phyloP scores from a whole-genome alignment of 2,329 filamentous ascomycete species.

The Ophiostoma pallidulum region DNA sequence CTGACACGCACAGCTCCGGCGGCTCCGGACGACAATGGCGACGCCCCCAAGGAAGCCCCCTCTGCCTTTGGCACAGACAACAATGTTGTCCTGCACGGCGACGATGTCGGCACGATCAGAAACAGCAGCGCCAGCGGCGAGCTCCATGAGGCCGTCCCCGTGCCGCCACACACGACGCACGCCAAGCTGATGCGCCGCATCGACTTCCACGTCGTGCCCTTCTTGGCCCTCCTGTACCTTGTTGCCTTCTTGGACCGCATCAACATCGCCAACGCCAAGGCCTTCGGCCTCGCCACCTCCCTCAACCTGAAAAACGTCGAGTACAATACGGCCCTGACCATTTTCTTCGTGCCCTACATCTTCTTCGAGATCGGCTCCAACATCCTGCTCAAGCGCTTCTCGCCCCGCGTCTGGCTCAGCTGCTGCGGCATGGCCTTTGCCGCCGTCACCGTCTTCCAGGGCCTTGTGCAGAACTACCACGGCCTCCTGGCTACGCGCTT shows the following conservation, averaged over 20 bases:
- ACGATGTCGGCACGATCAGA: not conserved
- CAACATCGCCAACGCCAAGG: constrained; percentile 69
- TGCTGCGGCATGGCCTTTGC: constrained; percentile 68
- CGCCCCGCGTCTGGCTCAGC: constrained; percentile 62
- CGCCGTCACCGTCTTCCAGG: constrained; percentile 23
- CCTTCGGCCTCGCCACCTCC: constrained; percentile 55
- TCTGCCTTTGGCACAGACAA: not conserved
- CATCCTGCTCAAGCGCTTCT: constrained; percentile 58
- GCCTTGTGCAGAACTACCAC: constrained; percentile 24
- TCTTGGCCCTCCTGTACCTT: constrained; percentile 62
- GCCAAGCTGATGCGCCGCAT: constrained; percentile 58
- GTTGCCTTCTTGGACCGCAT: constrained; percentile 64
- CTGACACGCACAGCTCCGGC: constrained; percentile 4
- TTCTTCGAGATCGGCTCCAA: constrained; percentile 64
- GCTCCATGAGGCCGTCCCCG: constrained; percentile 26
- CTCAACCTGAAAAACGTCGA: constrained; percentile 48
- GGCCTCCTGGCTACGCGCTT: constrained; percentile 29
- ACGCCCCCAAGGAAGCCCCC: constrained; percentile 2
- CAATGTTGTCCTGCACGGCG: not conserved
- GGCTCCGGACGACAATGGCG: constrained; percentile 1
- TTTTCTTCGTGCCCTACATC: constrained; percentile 75
- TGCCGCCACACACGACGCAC: constrained; percentile 51
- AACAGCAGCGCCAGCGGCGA: not conserved
- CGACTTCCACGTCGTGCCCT: constrained; percentile 62
- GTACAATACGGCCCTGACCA: constrained; percentile 61